Evolutionary conservation across 345 rosid genomes (phyloP).

Genomic region (Camelina sativa): DNA sequence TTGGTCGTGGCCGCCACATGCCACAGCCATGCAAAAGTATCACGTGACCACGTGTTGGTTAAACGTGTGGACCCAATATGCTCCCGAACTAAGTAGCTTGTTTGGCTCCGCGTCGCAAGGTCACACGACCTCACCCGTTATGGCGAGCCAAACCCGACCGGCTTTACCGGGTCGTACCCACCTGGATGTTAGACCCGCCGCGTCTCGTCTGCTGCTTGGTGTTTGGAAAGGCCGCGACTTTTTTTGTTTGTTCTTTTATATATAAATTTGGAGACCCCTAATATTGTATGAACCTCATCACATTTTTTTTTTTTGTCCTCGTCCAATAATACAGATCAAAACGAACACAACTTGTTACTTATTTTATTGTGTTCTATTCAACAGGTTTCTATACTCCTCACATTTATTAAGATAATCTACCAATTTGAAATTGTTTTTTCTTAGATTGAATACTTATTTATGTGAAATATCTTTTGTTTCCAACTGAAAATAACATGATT

Average conservation of each 20-base stretch:
- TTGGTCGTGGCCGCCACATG: slow-evolving; percentile 15
- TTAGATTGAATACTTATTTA: background rate
- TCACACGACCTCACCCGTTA: slow-evolving; percentile 37
- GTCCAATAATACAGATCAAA: slow-evolving; percentile 30
- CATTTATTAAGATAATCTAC: slow-evolving; percentile 6
- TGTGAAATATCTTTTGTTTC: slow-evolving; percentile 24
- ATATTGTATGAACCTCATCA: slow-evolving; percentile 30
- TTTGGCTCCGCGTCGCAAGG: slow-evolving; percentile 42
- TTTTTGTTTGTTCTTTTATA: background rate
- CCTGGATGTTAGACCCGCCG: slow-evolving; percentile 29
- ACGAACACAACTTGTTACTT: slow-evolving; percentile 34
- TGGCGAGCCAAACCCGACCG: slow-evolving; percentile 37
- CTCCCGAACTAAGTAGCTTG: slow-evolving; percentile 25
- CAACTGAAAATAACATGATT: slow-evolving; percentile 15
- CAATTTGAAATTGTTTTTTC: slow-evolving; percentile 6
- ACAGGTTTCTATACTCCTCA: background rate
- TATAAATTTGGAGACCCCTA: background rate
- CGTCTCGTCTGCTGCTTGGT: slow-evolving; percentile 31
- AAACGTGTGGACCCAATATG: slow-evolving; percentile 13
- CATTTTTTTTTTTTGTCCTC: slow-evolving; percentile 29
- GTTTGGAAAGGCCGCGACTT: slow-evolving; percentile 31
- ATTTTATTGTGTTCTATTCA: slow-evolving; percentile 4
- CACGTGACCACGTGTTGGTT: slow-evolving; percentile 34
- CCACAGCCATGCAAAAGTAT: slow-evolving; percentile 13
- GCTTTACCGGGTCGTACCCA: slow-evolving; percentile 23